Evolutionary conservation across 2,329 filamentous ascomycete genomes (phyloP).

Genomic region (Didymella keratinophila): DNA sequence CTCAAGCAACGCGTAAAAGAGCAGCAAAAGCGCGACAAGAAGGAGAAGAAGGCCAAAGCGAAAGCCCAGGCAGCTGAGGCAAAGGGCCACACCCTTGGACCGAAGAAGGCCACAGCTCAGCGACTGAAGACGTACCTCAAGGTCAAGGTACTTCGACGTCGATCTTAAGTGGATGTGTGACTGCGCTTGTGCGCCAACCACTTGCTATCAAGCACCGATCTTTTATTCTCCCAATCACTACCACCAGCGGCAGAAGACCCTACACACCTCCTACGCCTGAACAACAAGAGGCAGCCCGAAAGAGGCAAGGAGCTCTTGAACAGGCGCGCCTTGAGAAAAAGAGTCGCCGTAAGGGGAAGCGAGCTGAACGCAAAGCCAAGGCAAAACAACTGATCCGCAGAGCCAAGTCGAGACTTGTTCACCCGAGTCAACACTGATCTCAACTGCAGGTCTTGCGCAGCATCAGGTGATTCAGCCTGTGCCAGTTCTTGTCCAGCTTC

Average conservation of each 20-base stretch:
- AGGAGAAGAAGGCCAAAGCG: conserved; percentile 1
- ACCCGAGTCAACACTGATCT: no score
- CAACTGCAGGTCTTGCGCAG: no score
- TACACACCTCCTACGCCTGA: background rate
- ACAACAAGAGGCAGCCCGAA: background rate
- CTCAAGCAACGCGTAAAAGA: background rate
- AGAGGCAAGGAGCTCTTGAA: background rate
- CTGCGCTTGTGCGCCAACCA: background rate
- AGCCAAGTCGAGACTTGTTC: no score
- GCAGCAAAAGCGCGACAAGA: conserved; percentile 5
- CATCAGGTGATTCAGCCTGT: no score
- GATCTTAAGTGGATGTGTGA: conserved; percentile 1
- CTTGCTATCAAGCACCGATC: background rate
- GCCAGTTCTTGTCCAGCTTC: no score
- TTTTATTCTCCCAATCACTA: background rate
- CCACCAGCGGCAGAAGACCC: background rate
- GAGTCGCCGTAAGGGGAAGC: background rate
- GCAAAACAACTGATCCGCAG: no score
- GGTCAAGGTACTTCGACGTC: conserved; percentile 11
- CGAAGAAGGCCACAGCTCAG: conserved; percentile 5
- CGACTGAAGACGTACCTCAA: conserved; percentile 11
- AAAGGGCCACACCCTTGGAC: background rate
- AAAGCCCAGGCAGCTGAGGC: conserved; percentile 3
- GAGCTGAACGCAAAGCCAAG: no score
- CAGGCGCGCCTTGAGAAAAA: background rate